Percentiles rank a stretch among this genome's conserved stretches.
Evolutionary conservation across 495 filamentous ascomycete genomes (phyloP).

Genomic region (Penicillium lagena): DNA sequence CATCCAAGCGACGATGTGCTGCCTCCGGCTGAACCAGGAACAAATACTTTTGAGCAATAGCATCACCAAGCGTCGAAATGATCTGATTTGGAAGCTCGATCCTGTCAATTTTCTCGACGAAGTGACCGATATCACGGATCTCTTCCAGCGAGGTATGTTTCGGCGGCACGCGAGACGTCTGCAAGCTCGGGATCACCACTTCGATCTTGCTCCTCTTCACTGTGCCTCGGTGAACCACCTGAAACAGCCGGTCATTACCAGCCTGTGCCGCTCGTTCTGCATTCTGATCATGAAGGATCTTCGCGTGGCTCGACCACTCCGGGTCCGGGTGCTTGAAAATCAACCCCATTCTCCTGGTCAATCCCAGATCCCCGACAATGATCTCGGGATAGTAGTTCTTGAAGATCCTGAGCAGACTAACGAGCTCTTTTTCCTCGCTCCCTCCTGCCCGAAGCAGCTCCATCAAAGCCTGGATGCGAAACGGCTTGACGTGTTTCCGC

Average conservation of each 20-base stretch:
- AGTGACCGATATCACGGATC: slow-evolving; percentile 62
- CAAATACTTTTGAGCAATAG: slow-evolving; percentile 71
- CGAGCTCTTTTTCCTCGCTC: slow-evolving; percentile 64
- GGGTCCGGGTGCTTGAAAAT: slow-evolving; percentile 64
- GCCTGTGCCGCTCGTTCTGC: slow-evolving; percentile 12
- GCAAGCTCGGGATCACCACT: slow-evolving; percentile 58
- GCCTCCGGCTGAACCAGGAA: slow-evolving; percentile 54
- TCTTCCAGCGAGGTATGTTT: slow-evolving; percentile 62
- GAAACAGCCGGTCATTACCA: slow-evolving; percentile 14
- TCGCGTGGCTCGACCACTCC: slow-evolving; percentile 68
- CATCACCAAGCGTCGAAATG: slow-evolving; percentile 68
- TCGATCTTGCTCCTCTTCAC: slow-evolving; percentile 41
- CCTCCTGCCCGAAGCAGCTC: slow-evolving; percentile 38
- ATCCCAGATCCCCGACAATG: slow-evolving; percentile 59
- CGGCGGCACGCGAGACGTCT: slow-evolving; percentile 59
- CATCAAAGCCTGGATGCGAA: slow-evolving; percentile 75
- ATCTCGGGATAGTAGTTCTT: slow-evolving; percentile 90
- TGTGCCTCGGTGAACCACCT: slow-evolving; percentile 37
- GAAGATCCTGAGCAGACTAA: slow-evolving; percentile 74
- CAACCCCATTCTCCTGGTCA: slow-evolving; percentile 26
- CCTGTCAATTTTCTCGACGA: slow-evolving; percentile 69
- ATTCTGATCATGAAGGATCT: slow-evolving; percentile 58
- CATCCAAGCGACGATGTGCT: slow-evolving; percentile 51
- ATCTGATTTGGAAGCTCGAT: slow-evolving; percentile 79
- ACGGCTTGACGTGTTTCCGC: slow-evolving; percentile 82